These are phyloP conservation scores for Pilasporangium apinafurcum DNA, from an alignment of 352 stramenopile species.

Conservation along the genomic window DNA sequence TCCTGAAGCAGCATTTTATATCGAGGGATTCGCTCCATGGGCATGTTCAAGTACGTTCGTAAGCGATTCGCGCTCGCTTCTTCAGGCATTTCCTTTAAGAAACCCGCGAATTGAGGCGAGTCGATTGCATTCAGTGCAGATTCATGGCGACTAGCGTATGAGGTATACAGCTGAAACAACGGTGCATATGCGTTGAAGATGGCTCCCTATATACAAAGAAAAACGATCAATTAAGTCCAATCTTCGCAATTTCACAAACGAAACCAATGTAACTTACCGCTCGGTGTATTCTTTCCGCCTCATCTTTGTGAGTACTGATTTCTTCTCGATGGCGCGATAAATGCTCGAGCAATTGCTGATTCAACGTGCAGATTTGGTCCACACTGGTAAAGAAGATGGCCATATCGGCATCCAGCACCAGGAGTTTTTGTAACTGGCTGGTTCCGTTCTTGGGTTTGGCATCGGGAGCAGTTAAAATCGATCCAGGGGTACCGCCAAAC, in stretches of 20 bases:
- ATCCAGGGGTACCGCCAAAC: slow-evolving; percentile 11
- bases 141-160: slow-evolving; percentile 78
- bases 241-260: no score
- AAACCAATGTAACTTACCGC: slow-evolving; percentile 5
- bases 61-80: slow-evolving; percentile 58
- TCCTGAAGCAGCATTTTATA: slow-evolving; percentile 84
- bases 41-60: slow-evolving; percentile 80
- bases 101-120: slow-evolving; percentile 64
- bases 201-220: slow-evolving; percentile 34
- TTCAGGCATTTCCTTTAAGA: slow-evolving; percentile 64
- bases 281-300: slow-evolving; percentile 13
- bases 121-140: slow-evolving; percentile 60
- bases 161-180: slow-evolving; percentile 82
- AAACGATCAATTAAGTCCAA: slow-evolving; percentile 3
- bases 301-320: slow-evolving; percentile 23
- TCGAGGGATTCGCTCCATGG: slow-evolving; percentile 77
- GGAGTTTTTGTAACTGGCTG: slow-evolving; percentile 23
- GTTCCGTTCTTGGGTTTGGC: slow-evolving; percentile 7
- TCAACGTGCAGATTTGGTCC: slow-evolving; percentile 84
- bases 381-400: slow-evolving; percentile 87
- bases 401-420: slow-evolving; percentile 81
- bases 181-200: slow-evolving; percentile 86
- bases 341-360: slow-evolving; percentile 84
- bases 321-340: slow-evolving; percentile 74
- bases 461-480: slow-evolving; percentile 7